Evolutionary conservation across 495 filamentous ascomycete species (phyloP).

Genomic region (Jackrogersella minutella): DNA sequence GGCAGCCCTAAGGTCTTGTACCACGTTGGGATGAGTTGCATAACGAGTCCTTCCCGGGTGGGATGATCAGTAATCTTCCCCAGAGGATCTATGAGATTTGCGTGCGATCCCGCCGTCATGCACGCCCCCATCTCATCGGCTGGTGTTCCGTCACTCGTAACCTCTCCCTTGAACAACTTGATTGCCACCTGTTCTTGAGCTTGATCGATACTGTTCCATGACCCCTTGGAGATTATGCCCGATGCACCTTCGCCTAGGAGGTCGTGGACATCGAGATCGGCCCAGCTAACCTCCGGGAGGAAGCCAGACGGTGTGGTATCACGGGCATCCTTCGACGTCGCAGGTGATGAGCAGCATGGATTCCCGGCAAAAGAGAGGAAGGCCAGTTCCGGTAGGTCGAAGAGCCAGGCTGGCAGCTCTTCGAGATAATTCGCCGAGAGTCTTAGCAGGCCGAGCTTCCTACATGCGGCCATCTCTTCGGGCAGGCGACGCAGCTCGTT

Average conservation of each 20-base stretch:
- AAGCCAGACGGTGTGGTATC: slow-evolving; percentile 25
- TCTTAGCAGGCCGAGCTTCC: slow-evolving; percentile 52
- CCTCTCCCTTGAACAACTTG: slow-evolving; percentile 54
- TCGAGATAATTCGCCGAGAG: slow-evolving; percentile 51
- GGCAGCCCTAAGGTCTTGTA: slow-evolving; percentile 43
- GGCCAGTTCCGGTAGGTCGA: slow-evolving; percentile 53
- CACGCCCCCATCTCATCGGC: slow-evolving; percentile 55
- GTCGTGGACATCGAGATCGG: slow-evolving; percentile 45
- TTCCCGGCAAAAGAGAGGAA: slow-evolving; percentile 58
- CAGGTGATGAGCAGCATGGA: slow-evolving; percentile 44
- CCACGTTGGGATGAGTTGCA: slow-evolving; percentile 45
- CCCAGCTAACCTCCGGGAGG: slow-evolving; percentile 51
- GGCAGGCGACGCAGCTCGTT: slow-evolving; percentile 50
- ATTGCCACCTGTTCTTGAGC: slow-evolving; percentile 54
- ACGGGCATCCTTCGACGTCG: slow-evolving; percentile 26
- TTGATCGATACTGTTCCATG: slow-evolving; percentile 42
- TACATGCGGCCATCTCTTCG: slow-evolving; percentile 50
- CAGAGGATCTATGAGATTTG: slow-evolving; percentile 53
- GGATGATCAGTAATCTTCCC: slow-evolving; percentile 54
- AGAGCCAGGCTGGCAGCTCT: slow-evolving; percentile 51
- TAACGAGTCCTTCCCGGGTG: slow-evolving; percentile 52
- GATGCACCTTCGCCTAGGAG: slow-evolving; percentile 50
- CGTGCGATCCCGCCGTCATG: slow-evolving; percentile 53
- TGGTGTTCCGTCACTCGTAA: slow-evolving; percentile 53
- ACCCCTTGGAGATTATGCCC: slow-evolving; percentile 49